These are phyloP conservation scores for Sporobolomyces phaffii DNA, from an alignment of 768 basidiomycete genomes.

Conservation along the genomic window DNA sequence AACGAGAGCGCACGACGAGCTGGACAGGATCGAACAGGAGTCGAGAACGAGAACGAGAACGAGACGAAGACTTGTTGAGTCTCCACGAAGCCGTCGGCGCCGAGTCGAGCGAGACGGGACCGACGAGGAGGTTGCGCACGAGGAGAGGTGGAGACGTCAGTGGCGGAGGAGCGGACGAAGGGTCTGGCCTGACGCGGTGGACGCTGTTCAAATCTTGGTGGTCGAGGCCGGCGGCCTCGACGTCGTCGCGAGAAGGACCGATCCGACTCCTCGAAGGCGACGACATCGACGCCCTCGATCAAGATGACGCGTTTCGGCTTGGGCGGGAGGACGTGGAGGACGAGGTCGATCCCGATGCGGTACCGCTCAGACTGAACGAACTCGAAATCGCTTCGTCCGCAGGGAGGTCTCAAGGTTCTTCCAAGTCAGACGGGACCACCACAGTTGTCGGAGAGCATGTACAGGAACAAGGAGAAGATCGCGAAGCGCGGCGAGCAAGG, in stretches of 20 bases:
- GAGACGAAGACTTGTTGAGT: conserved; percentile 15
- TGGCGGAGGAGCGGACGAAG: conserved; percentile 22
- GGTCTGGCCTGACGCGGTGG: conserved; percentile 27
- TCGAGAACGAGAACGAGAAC: not conserved
- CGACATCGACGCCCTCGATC: conserved; percentile 1
- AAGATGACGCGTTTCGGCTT: not conserved
- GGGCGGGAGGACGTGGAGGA: not conserved
- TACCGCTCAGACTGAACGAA: conserved; percentile 4
- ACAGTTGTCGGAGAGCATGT: not conserved
- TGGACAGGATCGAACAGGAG: conserved; percentile 4
- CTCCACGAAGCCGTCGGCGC: conserved; percentile 13
- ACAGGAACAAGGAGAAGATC: not conserved
- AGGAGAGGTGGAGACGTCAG: conserved; percentile 20
- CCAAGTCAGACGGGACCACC: not conserved
- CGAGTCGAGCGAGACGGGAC: not conserved
- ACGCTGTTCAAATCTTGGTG: conserved; percentile 30
- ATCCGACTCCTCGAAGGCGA: conserved; percentile 27
- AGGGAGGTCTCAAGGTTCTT: not conserved
- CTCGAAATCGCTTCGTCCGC: not conserved
- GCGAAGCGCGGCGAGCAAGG: conserved; percentile 2
- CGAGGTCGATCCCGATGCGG: not conserved
- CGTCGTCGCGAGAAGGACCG: not conserved
- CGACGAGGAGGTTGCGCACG: not conserved
- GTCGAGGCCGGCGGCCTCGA: not conserved
- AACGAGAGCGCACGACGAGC: not conserved